These are phyloP conservation scores for Parafenestella ontariensis DNA, from an alignment of 2,329 filamentous ascomycete genomes.

Conservation along the genomic window DNA sequence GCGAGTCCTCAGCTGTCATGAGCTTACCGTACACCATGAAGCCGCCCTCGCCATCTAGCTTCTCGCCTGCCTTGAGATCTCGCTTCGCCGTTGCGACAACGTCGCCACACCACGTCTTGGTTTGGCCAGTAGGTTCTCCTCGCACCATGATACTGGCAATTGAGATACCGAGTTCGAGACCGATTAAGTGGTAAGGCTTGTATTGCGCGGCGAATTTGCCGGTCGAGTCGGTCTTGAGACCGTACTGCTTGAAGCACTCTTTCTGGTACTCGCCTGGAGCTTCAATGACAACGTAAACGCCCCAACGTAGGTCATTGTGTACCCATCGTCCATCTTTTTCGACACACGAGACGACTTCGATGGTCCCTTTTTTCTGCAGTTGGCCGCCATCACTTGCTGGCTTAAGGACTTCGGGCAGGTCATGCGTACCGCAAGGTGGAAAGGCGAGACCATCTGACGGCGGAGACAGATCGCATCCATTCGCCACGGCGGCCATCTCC, in stretches of 20 bases:
- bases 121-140: slow-evolving; percentile 56
- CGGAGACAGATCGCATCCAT: slow-evolving; percentile 53
- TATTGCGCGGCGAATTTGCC: slow-evolving; percentile 55
- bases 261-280: slow-evolving; percentile 52
- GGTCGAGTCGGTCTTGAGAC: slow-evolving; percentile 53
- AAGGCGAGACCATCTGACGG: slow-evolving; percentile 53
- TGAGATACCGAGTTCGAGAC: slow-evolving; percentile 55
- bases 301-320: slow-evolving; percentile 53
- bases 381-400: slow-evolving; percentile 53
- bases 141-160: slow-evolving; percentile 56
- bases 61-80: slow-evolving; percentile 54
- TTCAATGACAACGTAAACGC: slow-evolving; percentile 57
- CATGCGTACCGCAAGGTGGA: slow-evolving; percentile 54
- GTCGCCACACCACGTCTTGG: slow-evolving; percentile 54
- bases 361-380: slow-evolving; percentile 51
- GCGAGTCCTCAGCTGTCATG: slow-evolving; percentile 50
- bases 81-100: slow-evolving; percentile 58
- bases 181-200: slow-evolving; percentile 58
- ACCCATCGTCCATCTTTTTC: slow-evolving; percentile 53
- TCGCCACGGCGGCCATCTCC: slow-evolving; percentile 58
- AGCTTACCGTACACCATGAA: slow-evolving; percentile 57
- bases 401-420: slow-evolving; percentile 52
- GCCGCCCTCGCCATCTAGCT: slow-evolving; percentile 55
- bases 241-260: slow-evolving; percentile 56
- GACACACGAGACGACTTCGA: slow-evolving; percentile 56